Percentiles rank a stretch among this genome's conserved stretches.
Conservation (phyloP, 257 asterid species). For the Solanum boliviense region DNA sequence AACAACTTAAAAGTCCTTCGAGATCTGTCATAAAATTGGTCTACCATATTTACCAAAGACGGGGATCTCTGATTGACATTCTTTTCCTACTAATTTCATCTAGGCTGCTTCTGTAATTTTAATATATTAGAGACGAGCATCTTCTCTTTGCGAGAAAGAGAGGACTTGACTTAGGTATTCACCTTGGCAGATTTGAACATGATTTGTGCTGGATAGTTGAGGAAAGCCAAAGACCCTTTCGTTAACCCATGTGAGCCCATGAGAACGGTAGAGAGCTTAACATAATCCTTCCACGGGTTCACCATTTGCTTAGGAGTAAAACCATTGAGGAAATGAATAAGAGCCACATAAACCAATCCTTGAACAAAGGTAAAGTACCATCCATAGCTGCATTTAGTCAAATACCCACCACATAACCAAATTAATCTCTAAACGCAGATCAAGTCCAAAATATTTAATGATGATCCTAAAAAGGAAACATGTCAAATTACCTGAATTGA, state of each 20-base stretch:
- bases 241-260: slow-evolving; percentile 95
- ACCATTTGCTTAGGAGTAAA: slow-evolving; percentile 87
- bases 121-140: too few species aligned
- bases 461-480: neutral
- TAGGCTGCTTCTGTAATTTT: too few species aligned
- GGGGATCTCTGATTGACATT: neutral
- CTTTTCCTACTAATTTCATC: too few species aligned
- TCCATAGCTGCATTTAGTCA: slow-evolving; percentile 53
- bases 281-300: slow-evolving; percentile 86
- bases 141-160: neutral
- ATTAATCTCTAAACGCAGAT: neutral
- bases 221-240: slow-evolving; percentile 80
- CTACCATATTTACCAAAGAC: neutral
- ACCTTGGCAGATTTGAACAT: slow-evolving; percentile 99
- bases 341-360: slow-evolving; percentile 76
- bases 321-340: slow-evolving; percentile 64
- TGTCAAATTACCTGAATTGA: slow-evolving; percentile 61
- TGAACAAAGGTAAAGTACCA: slow-evolving; percentile 97
- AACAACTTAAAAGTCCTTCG: neutral
- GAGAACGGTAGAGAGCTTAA: slow-evolving; percentile 79
- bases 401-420: neutral
- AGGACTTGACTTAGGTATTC: neutral
- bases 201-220: slow-evolving; percentile 90
- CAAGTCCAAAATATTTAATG: neutral
- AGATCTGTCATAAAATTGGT: neutral